phyloP scores from a whole-genome alignment of 768 basidiomycete species.

The Amanita brunnescens region DNA sequence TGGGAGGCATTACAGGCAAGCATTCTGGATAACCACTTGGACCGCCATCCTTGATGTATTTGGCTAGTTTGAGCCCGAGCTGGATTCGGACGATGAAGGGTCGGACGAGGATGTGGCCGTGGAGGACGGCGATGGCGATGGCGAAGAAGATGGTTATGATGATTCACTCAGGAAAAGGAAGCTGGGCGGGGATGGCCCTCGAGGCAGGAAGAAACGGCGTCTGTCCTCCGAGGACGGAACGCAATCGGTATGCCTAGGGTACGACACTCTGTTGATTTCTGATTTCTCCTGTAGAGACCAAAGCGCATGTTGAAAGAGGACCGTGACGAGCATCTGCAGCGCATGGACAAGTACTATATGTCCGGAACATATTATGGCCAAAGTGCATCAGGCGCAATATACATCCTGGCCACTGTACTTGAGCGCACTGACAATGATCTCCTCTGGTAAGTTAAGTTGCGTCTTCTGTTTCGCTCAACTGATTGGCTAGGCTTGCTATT shows the following conservation, averaged over 20 bases:
- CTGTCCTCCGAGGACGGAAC: slow-evolving; percentile 34
- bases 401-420: slow-evolving; percentile 82
- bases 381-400: slow-evolving; percentile 83
- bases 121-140: slow-evolving; percentile 35
- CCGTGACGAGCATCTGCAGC: slow-evolving; percentile 49
- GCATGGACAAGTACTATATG: slow-evolving; percentile 75
- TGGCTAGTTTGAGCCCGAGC: slow-evolving; percentile 66
- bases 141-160: slow-evolving; percentile 31
- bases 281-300: slow-evolving; percentile 27
- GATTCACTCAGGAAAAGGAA: slow-evolving; percentile 39
- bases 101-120: slow-evolving; percentile 39
- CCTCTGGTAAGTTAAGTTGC: slow-evolving; percentile 55
- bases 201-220: slow-evolving; percentile 50
- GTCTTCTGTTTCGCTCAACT: slow-evolving; percentile 1
- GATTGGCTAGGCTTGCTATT: slow-evolving; percentile 68
- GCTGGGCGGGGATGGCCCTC: slow-evolving; percentile 30
- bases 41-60: slow-evolving; percentile 5
- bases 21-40: slow-evolving; percentile 5
- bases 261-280: not conserved
- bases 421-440: slow-evolving; percentile 92
- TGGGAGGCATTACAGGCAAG: slow-evolving; percentile 80
- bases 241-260: not conserved
- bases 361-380: slow-evolving; percentile 84
- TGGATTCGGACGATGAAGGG: slow-evolving; percentile 39
- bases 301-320: slow-evolving; percentile 63